Evolutionary conservation across 768 basidiomycete species (phyloP).

Genomic region (Collybia nuda): DNA sequence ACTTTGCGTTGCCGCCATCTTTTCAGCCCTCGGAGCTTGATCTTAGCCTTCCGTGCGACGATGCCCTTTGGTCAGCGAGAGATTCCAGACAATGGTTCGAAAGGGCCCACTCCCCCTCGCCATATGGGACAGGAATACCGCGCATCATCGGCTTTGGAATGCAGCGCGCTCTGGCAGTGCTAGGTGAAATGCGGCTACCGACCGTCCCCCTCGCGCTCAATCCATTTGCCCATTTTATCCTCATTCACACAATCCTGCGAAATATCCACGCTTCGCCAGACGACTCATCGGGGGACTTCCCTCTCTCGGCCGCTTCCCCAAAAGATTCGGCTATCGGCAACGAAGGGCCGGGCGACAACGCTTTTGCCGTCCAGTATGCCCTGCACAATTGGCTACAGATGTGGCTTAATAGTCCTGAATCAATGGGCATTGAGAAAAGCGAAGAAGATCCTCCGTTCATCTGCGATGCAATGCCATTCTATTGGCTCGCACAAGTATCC

Average conservation of each 20-base stretch:
- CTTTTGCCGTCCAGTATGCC: slow-evolving; percentile 42
- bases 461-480: slow-evolving; percentile 52
- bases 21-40: slow-evolving; percentile 48
- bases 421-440: slow-evolving; percentile 23
- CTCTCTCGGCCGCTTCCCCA: neutral
- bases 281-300: slow-evolving; percentile 7
- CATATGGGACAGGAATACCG: slow-evolving; percentile 33
- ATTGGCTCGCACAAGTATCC: slow-evolving; percentile 61
- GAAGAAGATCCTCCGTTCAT: slow-evolving; percentile 35
- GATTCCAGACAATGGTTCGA: slow-evolving; percentile 50
- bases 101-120: slow-evolving; percentile 36
- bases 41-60: slow-evolving; percentile 55
- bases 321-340: slow-evolving; percentile 5
- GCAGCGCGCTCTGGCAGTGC: slow-evolving; percentile 31
- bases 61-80: slow-evolving; percentile 50
- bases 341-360: slow-evolving; percentile 6
- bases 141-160: slow-evolving; percentile 38
- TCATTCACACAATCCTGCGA: slow-evolving; percentile 45
- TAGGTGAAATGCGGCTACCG: slow-evolving; percentile 31
- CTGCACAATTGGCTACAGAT: slow-evolving; percentile 62
- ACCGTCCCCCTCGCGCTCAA: slow-evolving; percentile 29
- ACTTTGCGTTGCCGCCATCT: slow-evolving; percentile 47
- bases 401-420: slow-evolving; percentile 44
- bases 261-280: slow-evolving; percentile 31
- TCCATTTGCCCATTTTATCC: slow-evolving; percentile 43